These are phyloP conservation scores for Xylaria palmicola DNA, from an alignment of 495 filamentous ascomycete genomes.

Conservation along the genomic window DNA sequence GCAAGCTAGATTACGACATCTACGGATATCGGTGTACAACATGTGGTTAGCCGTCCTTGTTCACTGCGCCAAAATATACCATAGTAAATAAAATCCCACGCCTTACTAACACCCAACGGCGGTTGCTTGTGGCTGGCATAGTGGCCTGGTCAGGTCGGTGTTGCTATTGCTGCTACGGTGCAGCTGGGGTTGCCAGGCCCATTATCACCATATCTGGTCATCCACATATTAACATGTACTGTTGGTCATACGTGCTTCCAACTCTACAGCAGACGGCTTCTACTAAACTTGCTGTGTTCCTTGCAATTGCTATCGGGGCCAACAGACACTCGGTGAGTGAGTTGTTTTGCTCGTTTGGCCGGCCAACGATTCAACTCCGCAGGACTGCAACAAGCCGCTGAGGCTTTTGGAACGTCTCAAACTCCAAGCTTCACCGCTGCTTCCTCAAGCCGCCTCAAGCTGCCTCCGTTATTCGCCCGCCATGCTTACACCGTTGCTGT, in stretches of 20 bases:
- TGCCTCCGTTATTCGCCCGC: conserved; percentile 9
- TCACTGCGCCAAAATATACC: too few species aligned
- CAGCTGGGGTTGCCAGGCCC: background rate
- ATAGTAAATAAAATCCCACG: background rate
- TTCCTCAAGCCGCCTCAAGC: conserved; percentile 10
- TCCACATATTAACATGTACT: background rate
- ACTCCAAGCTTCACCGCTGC: conserved; percentile 18
- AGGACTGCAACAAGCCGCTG: background rate
- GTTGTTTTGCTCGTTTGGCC: conserved; percentile 11
- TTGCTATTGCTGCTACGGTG: background rate
- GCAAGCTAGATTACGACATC: background rate
- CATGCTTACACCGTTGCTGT: conserved; percentile 11
- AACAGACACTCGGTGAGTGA: conserved; percentile 5
- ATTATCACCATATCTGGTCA: background rate
- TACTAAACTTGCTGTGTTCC: background rate
- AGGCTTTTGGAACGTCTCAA: background rate
- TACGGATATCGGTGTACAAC: background rate
- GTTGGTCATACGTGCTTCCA: background rate
- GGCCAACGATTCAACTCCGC: conserved; percentile 8
- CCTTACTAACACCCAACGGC: background rate
- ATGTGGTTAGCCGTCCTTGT: background rate
- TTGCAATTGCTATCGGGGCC: background rate
- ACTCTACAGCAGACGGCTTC: background rate
- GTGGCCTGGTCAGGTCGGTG: background rate
- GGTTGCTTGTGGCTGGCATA: background rate